phyloP scores from a whole-genome alignment of 164 flowering plant genomes.

The Tetrastigma voinierianum region DNA sequence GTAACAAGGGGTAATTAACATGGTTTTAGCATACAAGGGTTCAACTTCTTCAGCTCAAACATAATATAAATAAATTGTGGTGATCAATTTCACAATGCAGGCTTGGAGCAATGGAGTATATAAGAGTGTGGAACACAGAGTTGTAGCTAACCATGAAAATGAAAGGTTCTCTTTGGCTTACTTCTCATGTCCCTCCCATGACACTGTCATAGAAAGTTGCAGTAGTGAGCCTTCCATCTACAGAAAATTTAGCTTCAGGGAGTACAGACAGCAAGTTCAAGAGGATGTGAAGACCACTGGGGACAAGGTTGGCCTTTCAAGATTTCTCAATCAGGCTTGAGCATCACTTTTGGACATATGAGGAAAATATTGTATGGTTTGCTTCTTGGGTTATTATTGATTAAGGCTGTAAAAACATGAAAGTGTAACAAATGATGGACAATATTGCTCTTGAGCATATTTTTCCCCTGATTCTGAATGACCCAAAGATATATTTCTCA shows the following conservation, averaged over 20 bases:
- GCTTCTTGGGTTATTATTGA: too few species aligned
- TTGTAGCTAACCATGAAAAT: conserved; percentile 13
- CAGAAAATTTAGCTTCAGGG: conserved; percentile 24
- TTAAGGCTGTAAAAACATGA: too few species aligned
- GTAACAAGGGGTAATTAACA: neutral
- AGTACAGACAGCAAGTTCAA: conserved; percentile 23
- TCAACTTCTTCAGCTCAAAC: neutral
- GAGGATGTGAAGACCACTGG: conserved; percentile 27
- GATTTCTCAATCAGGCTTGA: conserved; percentile 16
- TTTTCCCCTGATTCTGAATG: too few species aligned
- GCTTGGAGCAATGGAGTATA: conserved; percentile 37
- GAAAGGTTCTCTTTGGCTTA: conserved; percentile 38
- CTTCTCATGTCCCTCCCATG: conserved; percentile 29
- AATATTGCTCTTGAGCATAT: too few species aligned
- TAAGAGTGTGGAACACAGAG: conserved; percentile 35
- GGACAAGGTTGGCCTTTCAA: conserved; percentile 33
- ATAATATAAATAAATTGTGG: too few species aligned
- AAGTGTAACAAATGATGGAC: too few species aligned
- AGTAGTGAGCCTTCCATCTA: conserved; percentile 14
- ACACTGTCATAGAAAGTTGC: conserved; percentile 26
- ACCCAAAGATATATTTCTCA: too few species aligned
- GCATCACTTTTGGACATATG: too few species aligned
- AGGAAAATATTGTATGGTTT: too few species aligned
- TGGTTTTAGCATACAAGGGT: neutral
- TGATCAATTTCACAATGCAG: conserved; percentile 11